Evolutionary conservation across 768 basidiomycete species (phyloP), one percentile per base, ranked within the genome.

Genomic region (Hericium erinaceus): DNA sequence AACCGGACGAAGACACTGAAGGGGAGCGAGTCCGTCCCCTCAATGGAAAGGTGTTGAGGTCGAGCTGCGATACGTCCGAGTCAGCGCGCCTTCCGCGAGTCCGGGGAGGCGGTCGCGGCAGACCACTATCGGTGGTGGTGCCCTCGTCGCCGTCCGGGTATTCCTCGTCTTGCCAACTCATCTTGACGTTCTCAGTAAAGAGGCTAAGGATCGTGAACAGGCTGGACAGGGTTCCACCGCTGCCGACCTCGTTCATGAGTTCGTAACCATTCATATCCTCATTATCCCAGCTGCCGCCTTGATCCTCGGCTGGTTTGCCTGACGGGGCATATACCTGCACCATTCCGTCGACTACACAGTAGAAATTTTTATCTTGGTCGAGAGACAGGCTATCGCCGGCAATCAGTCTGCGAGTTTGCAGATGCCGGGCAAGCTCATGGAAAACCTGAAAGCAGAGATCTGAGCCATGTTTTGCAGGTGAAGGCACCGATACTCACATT

Each of bases 301-400:
- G 67, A n/a, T 72, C 75, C 33, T 77, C 75, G 11, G 73, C 66
- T 12, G 73, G 72, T 61, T 80, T 78, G 5, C 81, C 83, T 0
- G 85, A 83, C 58, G 82, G 81, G 15, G 91, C 91, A 68, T 81
- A 97, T 11, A 98, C 92, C 66, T 99, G 92, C 13, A 95, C 95
- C 60, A 81, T 88, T n/a, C 97, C 97, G 69, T 99, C 97, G 37
- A 98, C 87, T 38, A 99, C 95, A 68, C 93, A 98, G 71, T 98
- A 98, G 72, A 99, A 99, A 61, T 87, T 93, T 65, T 92, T 92
- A 73, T 98, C 90, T 66, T 89, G 81, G 63, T 94, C 89, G 3
- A 98, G 79, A 28, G 90, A 87, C 58, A 98, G 79, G 53, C 89
- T 95, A 64, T 99, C 97, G 4, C 97, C 95, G 4, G 97, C 97